These are phyloP conservation scores for Echria macrotheca DNA, from an alignment of 495 filamentous ascomycete genomes.

Conservation along the genomic window DNA sequence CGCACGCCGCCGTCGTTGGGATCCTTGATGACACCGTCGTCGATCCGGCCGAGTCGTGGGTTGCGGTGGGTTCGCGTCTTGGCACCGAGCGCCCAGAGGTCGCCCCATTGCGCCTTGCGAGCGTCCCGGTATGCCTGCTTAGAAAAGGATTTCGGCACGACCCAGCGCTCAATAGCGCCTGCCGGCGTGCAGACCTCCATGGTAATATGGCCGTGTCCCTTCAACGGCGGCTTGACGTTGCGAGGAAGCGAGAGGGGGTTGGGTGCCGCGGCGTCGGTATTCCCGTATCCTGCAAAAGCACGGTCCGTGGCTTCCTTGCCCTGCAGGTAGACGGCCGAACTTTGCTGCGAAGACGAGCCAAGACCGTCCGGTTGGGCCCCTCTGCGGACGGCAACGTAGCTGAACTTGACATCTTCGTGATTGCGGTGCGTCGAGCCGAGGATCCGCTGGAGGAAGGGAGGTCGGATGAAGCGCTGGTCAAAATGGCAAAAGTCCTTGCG, in stretches of 20 bases:
- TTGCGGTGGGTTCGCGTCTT: conserved; percentile 68
- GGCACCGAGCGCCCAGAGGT: conserved; percentile 90
- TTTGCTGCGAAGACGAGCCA: too few relatives aligned
- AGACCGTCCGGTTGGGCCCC: conserved; percentile 45
- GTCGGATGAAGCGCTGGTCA: conserved; percentile 78
- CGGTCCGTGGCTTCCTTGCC: conserved; percentile 24
- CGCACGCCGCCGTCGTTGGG: conserved; percentile 39
- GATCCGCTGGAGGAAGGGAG: conserved; percentile 73
- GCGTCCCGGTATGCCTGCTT: conserved; percentile 83
- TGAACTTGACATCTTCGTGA: conserved; percentile 86
- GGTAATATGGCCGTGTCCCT: conserved; percentile 79
- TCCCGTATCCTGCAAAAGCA: conserved; percentile 40
- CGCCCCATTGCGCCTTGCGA: conserved; percentile 84
- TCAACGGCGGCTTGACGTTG: conserved; percentile 71
- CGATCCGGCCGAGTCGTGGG: conserved; percentile 53
- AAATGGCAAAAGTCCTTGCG: conserved; percentile 92
- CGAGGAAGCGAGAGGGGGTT: conserved; percentile 71
- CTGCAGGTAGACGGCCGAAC: conserved; percentile 10
- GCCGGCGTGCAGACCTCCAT: conserved; percentile 86
- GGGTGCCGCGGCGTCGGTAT: conserved; percentile 24
- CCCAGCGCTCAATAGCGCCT: conserved; percentile 90
- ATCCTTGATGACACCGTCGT: conserved; percentile 12
- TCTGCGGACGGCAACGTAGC: conserved; percentile 81
- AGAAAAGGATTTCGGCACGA: conserved; percentile 73
- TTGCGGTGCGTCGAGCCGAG: conserved; percentile 63